Evolutionary conservation across 192 early-diverging fungal genomes (phyloP), one percentile per base, ranked within the genome.

Genomic region (Pilaira anomala): DNA sequence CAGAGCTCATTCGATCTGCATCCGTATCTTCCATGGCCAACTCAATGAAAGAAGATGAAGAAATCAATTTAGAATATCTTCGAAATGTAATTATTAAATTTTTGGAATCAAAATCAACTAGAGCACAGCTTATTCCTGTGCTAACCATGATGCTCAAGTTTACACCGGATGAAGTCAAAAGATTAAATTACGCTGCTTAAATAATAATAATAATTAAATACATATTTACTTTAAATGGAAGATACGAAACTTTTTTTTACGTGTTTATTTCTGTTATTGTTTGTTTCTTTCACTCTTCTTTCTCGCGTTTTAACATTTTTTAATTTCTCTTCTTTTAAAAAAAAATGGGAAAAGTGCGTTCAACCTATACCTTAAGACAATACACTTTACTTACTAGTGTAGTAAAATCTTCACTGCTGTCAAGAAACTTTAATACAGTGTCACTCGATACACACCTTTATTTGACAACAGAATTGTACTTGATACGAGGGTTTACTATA

Each of bases 51-150:
- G 50, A 73, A 30, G 81, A 80, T 18, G 78, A 83, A 41, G 85
- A 87, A 41, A 68, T 87, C 5, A 85, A 89, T 66, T 52, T 86
- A n/a, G 87, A 91, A 61, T 93, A 93, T 58, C 65, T 91, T 8
- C 87, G 87, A 63, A 81, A 85, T 54, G 78, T 93, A 0, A 59
- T 93, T 24, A 42, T 93, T 21, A 88, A 84, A 67, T 91, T 91
- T 65, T 71, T 93, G 65, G 88, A 93, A 73, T 72, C 80, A 39
- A 89, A 83, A 58, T 81, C 83, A 8, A 86, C 81, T 63, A 76
- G 88, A 62, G 88, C 72, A 60, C 87, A 89, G 74, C 67, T 91
- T 63, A 72, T 91, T 4, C 84, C 82, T 18, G 87, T 88, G 2
- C 52, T 91, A 11, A 77, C 78, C 0, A 87, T 86, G 79, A 67